Evolutionary conservation across 129 eudicot species (phyloP), one percentile per base, ranked within the genome.

Genomic region (Rutidosis leptorrhynchoides): DNA sequence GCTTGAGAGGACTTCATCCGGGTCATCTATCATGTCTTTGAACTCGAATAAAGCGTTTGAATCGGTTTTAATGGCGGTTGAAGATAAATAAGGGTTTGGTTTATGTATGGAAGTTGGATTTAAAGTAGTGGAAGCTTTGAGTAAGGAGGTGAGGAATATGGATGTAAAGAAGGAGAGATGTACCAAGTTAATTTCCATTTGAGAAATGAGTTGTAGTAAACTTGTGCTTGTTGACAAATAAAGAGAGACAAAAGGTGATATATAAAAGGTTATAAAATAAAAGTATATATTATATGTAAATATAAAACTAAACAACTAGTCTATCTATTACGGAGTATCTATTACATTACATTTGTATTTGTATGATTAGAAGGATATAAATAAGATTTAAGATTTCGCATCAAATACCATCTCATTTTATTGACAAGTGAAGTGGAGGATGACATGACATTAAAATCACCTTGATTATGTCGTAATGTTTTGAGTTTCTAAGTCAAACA

Each of bases 21-120:
- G 88, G 75, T 87, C 90, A 27, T 73, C 83, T 37, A 90, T 78
- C 93, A 75, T 83, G 69, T 87, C 84, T 66, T 87, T 90, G 83
- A 90, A 90, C 30, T 58, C 40, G 4, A 85, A 4, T 16, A 90
- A 77, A 6, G 96, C 82, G 58, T 69, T 71, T 0, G 84, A 87
- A 48, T 90, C 97, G 20, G 97, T 87, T 81, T 80, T 75, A 1
- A 68, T 67, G 46, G 95, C 80, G 17, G 73, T 64, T 3, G 80
- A 69, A 19, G 52, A 67, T 5, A 45, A n/a, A 52, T 76, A 69
- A 2, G 60, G 48, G 54, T 64, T 62, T 63, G 71, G 78, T 70
- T 77, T 73, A 19, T 79, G 55, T 43, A 70, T 81, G 9, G 78
- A 65, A 56, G 65, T 21, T 40, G 63, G 30, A 23, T 22, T 25